Percentiles rank a stretch among this genome's conserved stretches.
Evolutionary conservation across 1,284 basidiomycete genomes (phyloP).

Genomic region (Rhodotorula sp.): DNA sequence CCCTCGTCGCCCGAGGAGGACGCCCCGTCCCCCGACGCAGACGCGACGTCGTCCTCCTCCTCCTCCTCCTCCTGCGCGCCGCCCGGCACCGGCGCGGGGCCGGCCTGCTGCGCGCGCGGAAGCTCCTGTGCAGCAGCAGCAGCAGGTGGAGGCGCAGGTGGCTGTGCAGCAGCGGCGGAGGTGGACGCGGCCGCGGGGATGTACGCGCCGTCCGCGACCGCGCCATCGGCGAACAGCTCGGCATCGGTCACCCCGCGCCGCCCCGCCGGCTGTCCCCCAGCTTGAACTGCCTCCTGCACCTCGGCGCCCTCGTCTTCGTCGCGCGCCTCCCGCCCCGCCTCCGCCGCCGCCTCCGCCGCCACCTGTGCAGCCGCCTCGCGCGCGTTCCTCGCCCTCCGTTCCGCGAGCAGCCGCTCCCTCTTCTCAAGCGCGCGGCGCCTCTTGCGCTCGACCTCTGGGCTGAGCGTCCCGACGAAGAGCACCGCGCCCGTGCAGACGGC

Average conservation of each 20-base stretch:
- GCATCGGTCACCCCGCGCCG: constrained; percentile 18
- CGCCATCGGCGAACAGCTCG: constrained; percentile 31
- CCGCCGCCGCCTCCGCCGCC: not conserved
- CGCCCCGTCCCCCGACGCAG: not conserved
- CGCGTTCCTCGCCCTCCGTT: constrained; percentile 22
- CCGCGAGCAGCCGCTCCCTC: constrained; percentile 44
- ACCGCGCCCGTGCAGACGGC: constrained; percentile 30
- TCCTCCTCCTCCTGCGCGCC: not conserved
- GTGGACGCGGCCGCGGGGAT: not conserved
- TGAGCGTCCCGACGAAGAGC: constrained; percentile 47
- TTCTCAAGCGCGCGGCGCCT: constrained; percentile 47
- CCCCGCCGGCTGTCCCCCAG: not conserved
- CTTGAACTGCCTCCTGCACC: too few species aligned
- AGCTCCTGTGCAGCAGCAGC: not conserved
- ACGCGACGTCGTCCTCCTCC: not conserved
- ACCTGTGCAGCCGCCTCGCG: not conserved
- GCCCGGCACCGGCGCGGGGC: not conserved
- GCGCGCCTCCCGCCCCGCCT: not conserved
- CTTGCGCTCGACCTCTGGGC: constrained; percentile 48
- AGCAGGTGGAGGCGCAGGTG: not conserved
- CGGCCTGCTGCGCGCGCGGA: not conserved
- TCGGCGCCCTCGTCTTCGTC: not conserved
- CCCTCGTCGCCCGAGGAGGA: constrained; percentile 1
- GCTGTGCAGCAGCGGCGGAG: not conserved
- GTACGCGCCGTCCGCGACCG: not conserved